These are phyloP conservation scores for Metschnikowia lachancei DNA, from an alignment of 805 yeast species.

Conservation along the genomic window DNA sequence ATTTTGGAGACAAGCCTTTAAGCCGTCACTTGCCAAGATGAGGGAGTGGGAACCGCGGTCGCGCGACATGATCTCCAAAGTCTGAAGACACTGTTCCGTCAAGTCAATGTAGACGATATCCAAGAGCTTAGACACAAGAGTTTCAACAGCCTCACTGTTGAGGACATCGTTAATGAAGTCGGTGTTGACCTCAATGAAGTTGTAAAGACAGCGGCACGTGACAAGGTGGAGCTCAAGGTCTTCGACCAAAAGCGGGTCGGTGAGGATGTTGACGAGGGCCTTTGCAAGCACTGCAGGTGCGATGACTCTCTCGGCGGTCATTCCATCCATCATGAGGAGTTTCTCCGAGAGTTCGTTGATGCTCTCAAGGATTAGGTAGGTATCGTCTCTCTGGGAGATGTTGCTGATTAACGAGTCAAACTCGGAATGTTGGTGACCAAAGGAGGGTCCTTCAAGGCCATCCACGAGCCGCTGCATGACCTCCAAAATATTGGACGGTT, in stretches of 20 bases:
- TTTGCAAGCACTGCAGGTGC: slow-evolving; percentile 58
- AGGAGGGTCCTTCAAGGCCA: slow-evolving; percentile 24
- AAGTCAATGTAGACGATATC: slow-evolving; percentile 84
- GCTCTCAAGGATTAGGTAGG: slow-evolving; percentile 60
- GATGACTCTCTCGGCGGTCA: slow-evolving; percentile 59
- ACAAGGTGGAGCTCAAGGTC: slow-evolving; percentile 79
- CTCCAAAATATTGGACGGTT: slow-evolving; percentile 26
- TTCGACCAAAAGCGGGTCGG: slow-evolving; percentile 54
- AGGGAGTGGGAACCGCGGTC: slow-evolving; percentile 47
- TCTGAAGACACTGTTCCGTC: slow-evolving; percentile 86
- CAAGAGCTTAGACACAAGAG: slow-evolving; percentile 59
- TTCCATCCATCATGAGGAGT: slow-evolving; percentile 64
- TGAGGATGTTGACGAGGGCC: slow-evolving; percentile 55
- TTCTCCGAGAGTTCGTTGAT: slow-evolving; percentile 63
- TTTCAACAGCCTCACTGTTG: slow-evolving; percentile 61
- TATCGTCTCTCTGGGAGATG: slow-evolving; percentile 48
- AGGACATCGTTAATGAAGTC: slow-evolving; percentile 63
- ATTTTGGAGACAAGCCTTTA: slow-evolving; percentile 64
- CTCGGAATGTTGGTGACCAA: slow-evolving; percentile 22
- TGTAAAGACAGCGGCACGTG: slow-evolving; percentile 80
- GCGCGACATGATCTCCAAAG: slow-evolving; percentile 64
- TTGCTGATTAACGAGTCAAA: slow-evolving; percentile 36
- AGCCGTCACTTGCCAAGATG: slow-evolving; percentile 57
- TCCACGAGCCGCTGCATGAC: slow-evolving; percentile 36
- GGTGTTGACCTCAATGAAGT: slow-evolving; percentile 70